Evolutionary conservation across 148 eudicot species (phyloP), one percentile per base, ranked within the genome.

Genomic region (Oxyria digyna): DNA sequence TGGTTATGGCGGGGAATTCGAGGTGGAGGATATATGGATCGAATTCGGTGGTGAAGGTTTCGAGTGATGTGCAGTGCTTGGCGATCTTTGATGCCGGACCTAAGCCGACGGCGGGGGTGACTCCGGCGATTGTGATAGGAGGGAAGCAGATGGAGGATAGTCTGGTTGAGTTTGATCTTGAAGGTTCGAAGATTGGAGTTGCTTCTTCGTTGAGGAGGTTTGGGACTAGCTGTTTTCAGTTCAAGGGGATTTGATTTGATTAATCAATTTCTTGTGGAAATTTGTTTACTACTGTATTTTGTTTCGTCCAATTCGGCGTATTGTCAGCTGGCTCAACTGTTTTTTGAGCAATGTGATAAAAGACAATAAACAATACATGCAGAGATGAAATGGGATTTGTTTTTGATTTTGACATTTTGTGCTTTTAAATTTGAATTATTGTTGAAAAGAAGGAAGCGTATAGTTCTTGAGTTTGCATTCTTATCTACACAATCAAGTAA

Each of bases 131-230:
- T 11, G 84, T 83, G 69, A 80, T 84, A 0, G 83, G 91, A 69
- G 85, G 81, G 59, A 35, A 78, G 29, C 85, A 81, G 24, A 46
- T 86, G 74, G 85, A 84, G 54, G 77, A 86, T 35, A 84, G 78
- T 67, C 35, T 84, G 42, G 35, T 84, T 71, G 65, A 82, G 62
- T 80, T 86, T 77, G 91, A 84, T 75, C 20, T 74, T 33, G 81
- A 35, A 0, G 24, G 31, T 13, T 69, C 71, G 1, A 72, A 71
- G 69, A 14, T 86, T 18, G 91, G 87, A 46, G 77, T 84, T 68
- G 81, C 75, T 46, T 75, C 79, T 26, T 76, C 79, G 0, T 66
- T 84, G 2, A n/a, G 67, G 48, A 67, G 54, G 37, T 59, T 74
- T 20, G 68, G 49, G 26, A 82, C 82, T 8, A 68, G 68, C 1